Evolutionary conservation across 192 early-diverging fungal species (phyloP), one percentile per base, ranked within the genome.

Genomic region (Powellomyces hirtus): DNA sequence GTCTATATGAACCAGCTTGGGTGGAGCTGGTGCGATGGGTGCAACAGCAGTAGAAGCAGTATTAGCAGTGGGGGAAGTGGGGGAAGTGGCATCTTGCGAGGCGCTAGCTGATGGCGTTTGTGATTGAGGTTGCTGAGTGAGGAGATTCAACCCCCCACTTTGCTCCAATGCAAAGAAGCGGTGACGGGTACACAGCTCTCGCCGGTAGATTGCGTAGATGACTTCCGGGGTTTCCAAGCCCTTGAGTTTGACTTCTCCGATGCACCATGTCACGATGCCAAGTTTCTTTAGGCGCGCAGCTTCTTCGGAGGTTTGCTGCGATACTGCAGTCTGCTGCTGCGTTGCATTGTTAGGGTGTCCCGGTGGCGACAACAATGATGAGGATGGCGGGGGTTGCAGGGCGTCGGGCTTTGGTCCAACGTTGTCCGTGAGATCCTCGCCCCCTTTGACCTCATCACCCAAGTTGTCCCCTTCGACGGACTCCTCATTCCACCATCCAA

Each of bases 221-320:
- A 87, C 82, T 72, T 96, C 94, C 2, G 92, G 91, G 5, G 90
- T 92, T 71, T 96, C 94, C 10, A 96, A 73, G 0, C 94, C 94
- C 77, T 96, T 96, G 20, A 96, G 81, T 57, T 89, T 90, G 16
- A 81, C 81, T 64, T 93, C 94, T 22, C 92, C 94, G 27, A 94
- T 80, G 57, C 86, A 86, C 73, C 90, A 83, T 11, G 73, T 65
- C 16, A 58, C 61, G 16, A 76, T 31, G 26, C 73, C 68, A 14
- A 70, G 51, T 26, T 51, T 40, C 53, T 72, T 66, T n/a, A 76
- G 29, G 13, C 58, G 24, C n/a, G 57, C 57, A 14, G 37, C 42
- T 45, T 69, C 67, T 7, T 66, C 64, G 10, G 3, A 52, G 6
- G 14, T 1, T 7, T 40, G 44, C 6, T 56, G 24, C 18, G 40